Conservation (phyloP, 352 stramenopile genomes). For the Globisporangium alternatum region DNA sequence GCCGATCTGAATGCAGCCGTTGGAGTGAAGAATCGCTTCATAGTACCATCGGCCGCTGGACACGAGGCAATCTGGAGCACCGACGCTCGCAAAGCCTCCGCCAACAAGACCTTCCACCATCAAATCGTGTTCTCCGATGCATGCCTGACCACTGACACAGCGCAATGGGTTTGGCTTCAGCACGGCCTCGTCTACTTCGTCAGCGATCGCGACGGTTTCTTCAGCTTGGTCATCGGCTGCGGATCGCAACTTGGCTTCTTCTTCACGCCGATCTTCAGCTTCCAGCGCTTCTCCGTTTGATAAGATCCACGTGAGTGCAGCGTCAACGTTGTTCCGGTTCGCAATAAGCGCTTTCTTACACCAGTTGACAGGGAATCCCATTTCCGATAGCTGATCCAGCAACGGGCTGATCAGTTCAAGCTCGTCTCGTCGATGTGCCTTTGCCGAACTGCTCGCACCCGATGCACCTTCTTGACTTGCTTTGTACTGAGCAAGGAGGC, state of each 20-base stretch:
- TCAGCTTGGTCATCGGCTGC: conserved; percentile 32
- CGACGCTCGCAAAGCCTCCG: conserved; percentile 83
- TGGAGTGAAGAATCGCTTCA: conserved; percentile 91
- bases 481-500: conserved; percentile 77
- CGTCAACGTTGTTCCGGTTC: conserved; percentile 89
- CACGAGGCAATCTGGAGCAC: conserved; percentile 76
- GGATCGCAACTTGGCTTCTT: conserved; percentile 61
- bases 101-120: conserved; percentile 85
- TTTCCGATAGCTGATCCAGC: conserved; percentile 88
- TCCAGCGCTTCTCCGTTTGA: conserved; percentile 88
- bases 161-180: conserved; percentile 77
- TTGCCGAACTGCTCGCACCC: conserved; percentile 17
- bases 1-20: conserved; percentile 93
- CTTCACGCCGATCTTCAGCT: conserved; percentile 83
- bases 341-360: conserved; percentile 89
- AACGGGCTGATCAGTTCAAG: conserved; percentile 67
- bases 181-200: conserved; percentile 32
- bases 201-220: conserved; percentile 13
- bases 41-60: conserved; percentile 87
- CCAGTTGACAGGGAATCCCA: conserved; percentile 93
- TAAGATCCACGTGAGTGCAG: conserved; percentile 91
- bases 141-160: conserved; percentile 82
- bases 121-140: conserved; percentile 78
- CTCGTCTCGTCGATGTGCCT: conserved; percentile 41
- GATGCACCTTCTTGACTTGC: conserved; percentile 39